A percentile compares a stretch with the other conserved stretches of the same genome.
Conservation (phyloP, 805 yeast species). For the Ogataea trehaloabstinens region DNA sequence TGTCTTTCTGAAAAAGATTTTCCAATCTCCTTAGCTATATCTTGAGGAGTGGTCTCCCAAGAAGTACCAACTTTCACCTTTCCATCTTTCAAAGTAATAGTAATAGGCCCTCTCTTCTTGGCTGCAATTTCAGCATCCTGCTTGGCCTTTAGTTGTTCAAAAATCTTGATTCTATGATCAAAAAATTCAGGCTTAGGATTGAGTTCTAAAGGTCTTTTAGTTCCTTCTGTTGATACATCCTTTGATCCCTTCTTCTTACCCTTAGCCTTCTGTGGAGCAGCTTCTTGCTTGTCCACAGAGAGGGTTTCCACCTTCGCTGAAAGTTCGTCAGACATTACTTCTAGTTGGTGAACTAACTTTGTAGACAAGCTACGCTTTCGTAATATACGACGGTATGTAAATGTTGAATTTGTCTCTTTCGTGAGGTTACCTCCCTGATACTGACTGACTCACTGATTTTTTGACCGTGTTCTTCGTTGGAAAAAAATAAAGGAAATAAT, state of each 20-base stretch:
- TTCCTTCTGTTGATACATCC: conserved; percentile 24
- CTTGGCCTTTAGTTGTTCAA: conserved; percentile 75
- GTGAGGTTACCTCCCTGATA: too few relatives aligned
- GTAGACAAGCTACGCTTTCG: too few relatives aligned
- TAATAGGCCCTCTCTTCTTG: conserved; percentile 57
- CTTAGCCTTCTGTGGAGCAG: conserved; percentile 27
- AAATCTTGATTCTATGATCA: conserved; percentile 72
- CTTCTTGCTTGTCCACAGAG: conserved; percentile 6
- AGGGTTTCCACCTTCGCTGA: conserved; percentile 39
- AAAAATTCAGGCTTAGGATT: conserved; percentile 85
- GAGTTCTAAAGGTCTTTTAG: conserved; percentile 42
- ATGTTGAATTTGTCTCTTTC: too few relatives aligned
- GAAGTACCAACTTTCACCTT: conserved; percentile 71
- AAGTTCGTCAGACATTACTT: conserved; percentile 39
- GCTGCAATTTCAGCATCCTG: conserved; percentile 70
- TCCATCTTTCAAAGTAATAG: conserved; percentile 86
- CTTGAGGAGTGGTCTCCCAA: conserved; percentile 89
- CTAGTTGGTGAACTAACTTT: too few relatives aligned
- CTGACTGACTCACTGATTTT: too few relatives aligned
- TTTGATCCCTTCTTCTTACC: conserved; percentile 41
- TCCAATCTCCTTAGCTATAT: conserved; percentile 79
- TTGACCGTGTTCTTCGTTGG: neutral
- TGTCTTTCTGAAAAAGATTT: conserved; percentile 86
- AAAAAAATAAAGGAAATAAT: neutral
- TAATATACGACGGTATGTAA: too few relatives aligned